Percentiles rank a stretch among this genome's conserved stretches.
These are phyloP conservation scores for Biscogniauxia marginata DNA, from an alignment of 2,329 filamentous ascomycete genomes.

Conservation along the genomic window DNA sequence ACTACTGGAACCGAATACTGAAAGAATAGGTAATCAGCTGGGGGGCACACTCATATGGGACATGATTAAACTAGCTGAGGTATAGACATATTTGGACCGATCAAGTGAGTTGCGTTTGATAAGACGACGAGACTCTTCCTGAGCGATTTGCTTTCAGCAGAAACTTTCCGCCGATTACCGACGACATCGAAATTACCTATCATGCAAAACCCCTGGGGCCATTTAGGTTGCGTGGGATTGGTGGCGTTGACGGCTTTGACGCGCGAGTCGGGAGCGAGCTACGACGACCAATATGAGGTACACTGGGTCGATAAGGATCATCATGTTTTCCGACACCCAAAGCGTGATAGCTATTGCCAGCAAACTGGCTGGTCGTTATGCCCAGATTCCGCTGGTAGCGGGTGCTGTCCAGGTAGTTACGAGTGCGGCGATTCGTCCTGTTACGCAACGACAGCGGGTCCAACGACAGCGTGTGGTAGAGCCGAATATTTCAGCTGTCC, in stretches of 20 bases:
- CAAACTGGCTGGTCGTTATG: conserved; percentile 22
- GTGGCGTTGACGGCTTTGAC: conserved; percentile 15
- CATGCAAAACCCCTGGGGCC: conserved; percentile 21
- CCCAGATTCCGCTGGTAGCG: conserved; percentile 34
- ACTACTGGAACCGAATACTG: background rate
- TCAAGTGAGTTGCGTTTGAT: background rate
- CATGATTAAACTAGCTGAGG: background rate
- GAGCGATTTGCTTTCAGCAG: conserved; percentile 1
- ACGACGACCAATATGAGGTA: conserved; percentile 21
- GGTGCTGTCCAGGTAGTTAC: conserved; percentile 49
- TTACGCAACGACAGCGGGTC: conserved; percentile 44
- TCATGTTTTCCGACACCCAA: conserved; percentile 21
- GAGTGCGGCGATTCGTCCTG: conserved; percentile 48
- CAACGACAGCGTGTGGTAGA: conserved; percentile 36
- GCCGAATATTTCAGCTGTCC: conserved; percentile 43
- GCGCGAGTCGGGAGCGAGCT: conserved; percentile 4
- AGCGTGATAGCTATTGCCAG: conserved; percentile 27
- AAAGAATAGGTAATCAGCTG: background rate
- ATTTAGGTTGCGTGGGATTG: conserved; percentile 15
- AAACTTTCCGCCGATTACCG: background rate
- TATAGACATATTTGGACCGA: background rate
- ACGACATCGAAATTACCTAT: conserved; percentile 2
- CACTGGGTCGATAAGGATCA: conserved; percentile 26
- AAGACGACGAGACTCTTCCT: conserved; percentile 3
- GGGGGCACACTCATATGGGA: background rate